Evolutionary conservation across 306 rosid species (phyloP).

Genomic region (Castanospermum australe): DNA sequence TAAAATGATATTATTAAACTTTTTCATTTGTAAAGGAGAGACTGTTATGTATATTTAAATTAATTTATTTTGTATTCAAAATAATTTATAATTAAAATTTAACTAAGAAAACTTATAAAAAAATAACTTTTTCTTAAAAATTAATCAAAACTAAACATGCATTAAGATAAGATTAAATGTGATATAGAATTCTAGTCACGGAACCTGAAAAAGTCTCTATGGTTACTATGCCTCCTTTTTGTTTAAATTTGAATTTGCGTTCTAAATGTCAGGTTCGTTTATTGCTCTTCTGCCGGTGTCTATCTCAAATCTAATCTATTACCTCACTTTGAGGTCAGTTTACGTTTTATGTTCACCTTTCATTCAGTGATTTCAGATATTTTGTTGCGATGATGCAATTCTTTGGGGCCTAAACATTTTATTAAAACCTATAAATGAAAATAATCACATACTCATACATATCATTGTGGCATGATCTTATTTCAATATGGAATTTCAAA

Average conservation of each 20-base stretch:
- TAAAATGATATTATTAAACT: background rate
- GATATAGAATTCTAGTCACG: background rate
- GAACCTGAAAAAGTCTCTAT: background rate
- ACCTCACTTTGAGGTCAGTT: conserved; percentile 87
- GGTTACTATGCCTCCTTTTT: background rate
- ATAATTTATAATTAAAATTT: no score
- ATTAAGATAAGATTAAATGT: background rate
- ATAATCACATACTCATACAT: no score
- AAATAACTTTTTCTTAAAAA: no score
- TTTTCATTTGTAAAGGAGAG: background rate
- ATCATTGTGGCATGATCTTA: no score
- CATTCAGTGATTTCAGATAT: background rate
- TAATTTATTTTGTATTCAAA: no score
- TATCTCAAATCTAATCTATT: conserved; percentile 80
- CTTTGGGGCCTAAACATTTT: background rate
- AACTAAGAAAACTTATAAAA: no score
- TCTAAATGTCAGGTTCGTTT: conserved; percentile 70
- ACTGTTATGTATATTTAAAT: no score
- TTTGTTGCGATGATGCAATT: background rate
- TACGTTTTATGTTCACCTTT: conserved; percentile 10
- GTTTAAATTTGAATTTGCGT: background rate
- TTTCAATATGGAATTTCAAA: no score
- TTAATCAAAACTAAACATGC: no score
- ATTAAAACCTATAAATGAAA: no score
- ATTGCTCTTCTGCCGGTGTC: conserved; percentile 99